A percentile compares a stretch with the other conserved stretches of the same genome.
Evolutionary conservation across 2,329 filamentous ascomycete genomes (phyloP).

Genomic region (Colletotrichum sp.): DNA sequence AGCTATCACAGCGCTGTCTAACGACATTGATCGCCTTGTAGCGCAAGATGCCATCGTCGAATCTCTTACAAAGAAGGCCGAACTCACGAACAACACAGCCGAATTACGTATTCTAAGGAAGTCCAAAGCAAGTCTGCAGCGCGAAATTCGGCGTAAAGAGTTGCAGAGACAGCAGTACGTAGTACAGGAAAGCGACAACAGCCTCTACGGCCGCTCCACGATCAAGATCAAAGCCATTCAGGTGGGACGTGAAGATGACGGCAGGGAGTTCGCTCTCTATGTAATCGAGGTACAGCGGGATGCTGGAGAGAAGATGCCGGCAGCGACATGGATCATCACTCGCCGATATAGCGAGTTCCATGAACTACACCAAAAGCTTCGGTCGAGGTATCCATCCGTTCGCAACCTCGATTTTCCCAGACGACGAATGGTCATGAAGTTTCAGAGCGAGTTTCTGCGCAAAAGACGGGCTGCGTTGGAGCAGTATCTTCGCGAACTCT

Average conservation of each 20-base stretch:
- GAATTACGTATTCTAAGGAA: slow-evolving; percentile 92
- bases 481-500: slow-evolving; percentile 80
- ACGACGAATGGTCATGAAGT: slow-evolving; percentile 91
- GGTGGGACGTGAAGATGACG: slow-evolving; percentile 89
- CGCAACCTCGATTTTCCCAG: slow-evolving; percentile 90
- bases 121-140: slow-evolving; percentile 89
- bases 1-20: slow-evolving; percentile 85
- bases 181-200: slow-evolving; percentile 97
- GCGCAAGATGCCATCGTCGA: slow-evolving; percentile 92
- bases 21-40: slow-evolving; percentile 86
- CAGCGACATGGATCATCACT: slow-evolving; percentile 93
- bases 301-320: slow-evolving; percentile 93
- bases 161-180: slow-evolving; percentile 96
- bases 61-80: slow-evolving; percentile 89
- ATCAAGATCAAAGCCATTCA: slow-evolving; percentile 92
- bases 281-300: slow-evolving; percentile 89
- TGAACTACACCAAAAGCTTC: slow-evolving; percentile 88
- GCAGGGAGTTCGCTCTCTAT: slow-evolving; percentile 92
- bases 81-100: slow-evolving; percentile 94
- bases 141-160: slow-evolving; percentile 93
- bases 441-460: slow-evolving; percentile 93
- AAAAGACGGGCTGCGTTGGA: slow-evolving; percentile 86
- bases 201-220: slow-evolving; percentile 88
- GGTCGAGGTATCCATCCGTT: slow-evolving; percentile 84
- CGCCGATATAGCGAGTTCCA: slow-evolving; percentile 96